Conservation (phyloP, 345 rosid genomes). For the Turritis glabra region DNA sequence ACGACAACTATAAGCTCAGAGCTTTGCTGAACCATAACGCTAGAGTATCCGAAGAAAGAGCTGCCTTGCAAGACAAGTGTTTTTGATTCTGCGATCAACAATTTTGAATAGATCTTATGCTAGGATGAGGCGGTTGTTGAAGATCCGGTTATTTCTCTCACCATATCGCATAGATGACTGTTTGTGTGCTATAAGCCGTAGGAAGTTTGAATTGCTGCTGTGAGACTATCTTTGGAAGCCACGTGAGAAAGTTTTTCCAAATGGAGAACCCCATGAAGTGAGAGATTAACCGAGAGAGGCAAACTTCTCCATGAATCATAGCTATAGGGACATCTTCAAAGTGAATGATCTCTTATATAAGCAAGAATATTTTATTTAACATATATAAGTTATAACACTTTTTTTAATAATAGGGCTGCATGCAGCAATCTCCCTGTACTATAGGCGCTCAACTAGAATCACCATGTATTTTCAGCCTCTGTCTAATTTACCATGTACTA, state of each 20-base stretch:
- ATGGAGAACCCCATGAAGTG: neutral
- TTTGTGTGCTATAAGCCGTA: neutral
- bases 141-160: neutral
- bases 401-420: no score
- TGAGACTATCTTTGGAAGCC: neutral
- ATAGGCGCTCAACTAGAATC: no score
- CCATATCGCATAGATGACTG: neutral
- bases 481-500: no score
- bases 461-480: no score
- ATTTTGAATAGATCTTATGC: neutral
- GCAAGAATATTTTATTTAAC: neutral
- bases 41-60: neutral
- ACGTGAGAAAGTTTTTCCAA: neutral
- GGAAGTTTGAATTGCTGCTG: neutral
- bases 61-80: neutral
- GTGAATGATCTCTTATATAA: neutral
- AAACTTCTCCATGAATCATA: neutral
- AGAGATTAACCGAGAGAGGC: neutral
- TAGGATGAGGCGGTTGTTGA: neutral
- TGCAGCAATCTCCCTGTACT: no score
- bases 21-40: neutral
- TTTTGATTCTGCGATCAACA: neutral
- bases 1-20: neutral
- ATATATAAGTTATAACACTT: neutral
- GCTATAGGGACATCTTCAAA: neutral